Evolutionary conservation across 2,329 filamentous ascomycete species (phyloP).

Genomic region (Fusarium sulawesiense): DNA sequence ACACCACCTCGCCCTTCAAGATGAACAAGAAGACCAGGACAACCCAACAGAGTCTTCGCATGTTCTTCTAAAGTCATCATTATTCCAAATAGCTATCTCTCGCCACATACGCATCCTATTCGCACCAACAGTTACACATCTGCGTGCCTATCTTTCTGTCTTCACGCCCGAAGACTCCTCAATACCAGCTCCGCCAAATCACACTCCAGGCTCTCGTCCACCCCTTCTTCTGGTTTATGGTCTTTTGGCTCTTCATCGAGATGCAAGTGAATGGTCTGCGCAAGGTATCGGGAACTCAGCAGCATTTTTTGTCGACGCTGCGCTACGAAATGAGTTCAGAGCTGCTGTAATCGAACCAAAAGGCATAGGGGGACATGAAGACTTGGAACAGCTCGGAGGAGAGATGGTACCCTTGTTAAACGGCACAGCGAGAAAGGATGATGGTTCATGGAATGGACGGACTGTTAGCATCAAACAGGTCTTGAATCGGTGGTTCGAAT

Average conservation of each 20-base stretch:
- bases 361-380: conserved; percentile 44
- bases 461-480: conserved; percentile 68
- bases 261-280: conserved; percentile 79
- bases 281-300: conserved; percentile 75
- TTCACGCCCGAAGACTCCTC: conserved; percentile 56
- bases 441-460: conserved; percentile 67
- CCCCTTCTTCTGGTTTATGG: conserved; percentile 72
- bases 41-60: conserved; percentile 12
- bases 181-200: conserved; percentile 52
- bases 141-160: conserved; percentile 79
- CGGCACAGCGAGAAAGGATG: conserved; percentile 63
- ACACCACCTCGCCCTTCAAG: conserved; percentile 34
- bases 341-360: conserved; percentile 62
- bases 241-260: conserved; percentile 71
- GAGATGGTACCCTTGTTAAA: conserved; percentile 72
- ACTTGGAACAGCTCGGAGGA: conserved; percentile 56
- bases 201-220: conserved; percentile 14
- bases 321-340: conserved; percentile 57
- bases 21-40: conserved; percentile 3
- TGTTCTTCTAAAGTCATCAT: conserved; percentile 68
- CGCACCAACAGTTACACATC: conserved; percentile 77
- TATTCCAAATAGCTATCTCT: conserved; percentile 76
- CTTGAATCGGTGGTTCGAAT: conserved; percentile 72
- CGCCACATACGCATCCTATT: conserved; percentile 78
- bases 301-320: conserved; percentile 72